Base-by-base conservation (phyloP, 1,284 basidiomycete species). In the Afroboletus lepidellus region DNA sequence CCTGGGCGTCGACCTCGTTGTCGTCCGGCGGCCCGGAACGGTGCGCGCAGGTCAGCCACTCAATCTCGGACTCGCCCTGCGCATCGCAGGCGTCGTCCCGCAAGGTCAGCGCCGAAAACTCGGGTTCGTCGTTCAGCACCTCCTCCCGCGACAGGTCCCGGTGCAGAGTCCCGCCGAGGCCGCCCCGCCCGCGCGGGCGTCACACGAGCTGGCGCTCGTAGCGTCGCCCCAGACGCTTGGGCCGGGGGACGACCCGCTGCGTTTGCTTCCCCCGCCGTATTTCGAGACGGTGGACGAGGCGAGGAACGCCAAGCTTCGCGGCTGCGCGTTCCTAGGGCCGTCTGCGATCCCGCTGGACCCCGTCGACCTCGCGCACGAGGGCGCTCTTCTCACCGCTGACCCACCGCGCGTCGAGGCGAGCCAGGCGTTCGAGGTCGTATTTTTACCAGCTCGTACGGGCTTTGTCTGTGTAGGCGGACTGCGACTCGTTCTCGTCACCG, bases 381-480 rank as follows among this genome's bases (percentile, higher is more conserved):
- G 59, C 30, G 12, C 30, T 20, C n/a, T n/a, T n/a, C 38, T 52
- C 3, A 62, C 61, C 24, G 57, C 58, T 20, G 59, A 61, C 27
- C 33, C 49, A 15, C 41, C 43, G 41, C 66, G 61, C 49, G 65
- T 69, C 8, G 73, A 79, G 54, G 72, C 71, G 8, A 69, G 71
- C 15, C 78, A 79, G 56, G 77, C 83, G 23, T 87, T 90, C 50
- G 77, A 82, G 51, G 70, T 88, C 43, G 72, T 77, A 9, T 90
- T 80, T 54, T 49, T 87, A 34, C 76, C 84, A 1, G 62, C 77
- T 23, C 71, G 66, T 43, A 73, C 69, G 8, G 87, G 88, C 0
- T 85, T 86, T 60, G 67, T 72, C 34, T 74, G 73, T 8, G 74
- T 84, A 18, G 87, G 87, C 16, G 85, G 87, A 3, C 62, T 90